A percentile compares a stretch with the other conserved stretches of the same genome.
phyloP scores from a whole-genome alignment of 192 early-diverging fungal genomes.

The Dimargaris cristalligena region DNA sequence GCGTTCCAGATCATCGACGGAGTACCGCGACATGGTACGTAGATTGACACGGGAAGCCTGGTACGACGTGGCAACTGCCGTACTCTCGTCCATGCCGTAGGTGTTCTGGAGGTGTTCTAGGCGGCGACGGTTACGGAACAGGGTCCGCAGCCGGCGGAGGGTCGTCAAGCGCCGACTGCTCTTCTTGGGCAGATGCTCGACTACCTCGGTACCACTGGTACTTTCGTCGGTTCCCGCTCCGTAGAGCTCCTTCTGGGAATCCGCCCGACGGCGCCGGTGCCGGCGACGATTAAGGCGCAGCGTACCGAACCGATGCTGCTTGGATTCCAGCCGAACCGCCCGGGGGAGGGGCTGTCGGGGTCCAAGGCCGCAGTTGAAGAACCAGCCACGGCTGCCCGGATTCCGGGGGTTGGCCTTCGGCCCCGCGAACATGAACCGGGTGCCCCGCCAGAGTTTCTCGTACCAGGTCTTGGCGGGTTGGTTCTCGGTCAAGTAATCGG shows the following conservation, averaged over 20 bases:
- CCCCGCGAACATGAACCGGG: not conserved
- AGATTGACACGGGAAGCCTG: constrained; percentile 9
- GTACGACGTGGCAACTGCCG: constrained; percentile 6
- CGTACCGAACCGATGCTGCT: no score
- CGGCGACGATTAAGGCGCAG: not conserved
- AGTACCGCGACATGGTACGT: not conserved
- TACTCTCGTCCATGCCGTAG: constrained; percentile 5
- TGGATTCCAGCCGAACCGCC: no score
- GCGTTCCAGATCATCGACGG: constrained; percentile 8
- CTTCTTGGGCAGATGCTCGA: not conserved
- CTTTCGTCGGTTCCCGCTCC: no score
- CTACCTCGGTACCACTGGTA: not conserved
- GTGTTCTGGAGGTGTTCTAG: constrained; percentile 1
- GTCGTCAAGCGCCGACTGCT: not conserved
- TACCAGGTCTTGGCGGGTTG: not conserved
- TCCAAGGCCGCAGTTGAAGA: constrained; percentile 5
- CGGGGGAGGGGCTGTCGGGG: not conserved
- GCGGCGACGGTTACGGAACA: constrained; percentile 4
- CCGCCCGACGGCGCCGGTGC: not conserved
- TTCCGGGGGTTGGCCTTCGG: not conserved
- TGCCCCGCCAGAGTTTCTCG: not conserved
- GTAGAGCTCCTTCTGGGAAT: no score
- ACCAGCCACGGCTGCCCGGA: constrained; percentile 9
- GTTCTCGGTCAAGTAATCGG: not conserved
- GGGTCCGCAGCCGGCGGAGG: not conserved